Evolutionary conservation across 306 rosid genomes (phyloP), one percentile per base, ranked within the genome.

Genomic region (Sicyos baderoa): DNA sequence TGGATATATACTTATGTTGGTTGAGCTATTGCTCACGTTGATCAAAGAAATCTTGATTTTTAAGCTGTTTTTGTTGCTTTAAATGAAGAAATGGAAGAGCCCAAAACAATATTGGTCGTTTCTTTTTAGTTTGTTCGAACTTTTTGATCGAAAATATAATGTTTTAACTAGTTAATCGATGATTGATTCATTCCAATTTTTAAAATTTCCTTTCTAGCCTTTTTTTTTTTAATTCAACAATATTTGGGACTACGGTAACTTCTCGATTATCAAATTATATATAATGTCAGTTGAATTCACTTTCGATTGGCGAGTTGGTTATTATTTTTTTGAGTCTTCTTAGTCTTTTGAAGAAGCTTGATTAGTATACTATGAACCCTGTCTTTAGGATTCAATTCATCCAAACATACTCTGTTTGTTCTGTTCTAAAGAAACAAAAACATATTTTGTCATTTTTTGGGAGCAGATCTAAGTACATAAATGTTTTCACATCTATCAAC

Each of bases 401-500:
- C 6, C 29, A 54, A 19, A 58, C 40, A 23, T 55, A 17, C 70
- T 64, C 70, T 64, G 50, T 45, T 1, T 64, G 51, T 64, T 42
- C 44, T 29, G 45, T 35, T 25, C 66, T 59, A 59, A 59, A 15
- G 10, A 59, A 35, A 25, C 45, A 52, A 1, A 52, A 52, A 52
- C 55, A 51, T 4, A 27, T 29, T n/a, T 70, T 7, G 3, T 54
- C 54, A 35, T 37, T 42, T 42, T 55, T 56, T 70, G 74, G 74
- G 61, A 5, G 27, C 35, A 50, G 15, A 29, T 59, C 22, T 64
- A 64, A 40, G 32, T 18, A 9, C 70, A 54, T 54, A 14, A 10
- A 9, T 7, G 1, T 27, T 22, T 13, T 27, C 18, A 15, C 13
- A 15, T 59, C 49, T 27, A 13, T 19, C 60, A 21, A 54, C 7